These are phyloP conservation scores for Raffaelea ambrosiae DNA, from an alignment of 2,329 filamentous ascomycete genomes.

Conservation along the genomic window DNA sequence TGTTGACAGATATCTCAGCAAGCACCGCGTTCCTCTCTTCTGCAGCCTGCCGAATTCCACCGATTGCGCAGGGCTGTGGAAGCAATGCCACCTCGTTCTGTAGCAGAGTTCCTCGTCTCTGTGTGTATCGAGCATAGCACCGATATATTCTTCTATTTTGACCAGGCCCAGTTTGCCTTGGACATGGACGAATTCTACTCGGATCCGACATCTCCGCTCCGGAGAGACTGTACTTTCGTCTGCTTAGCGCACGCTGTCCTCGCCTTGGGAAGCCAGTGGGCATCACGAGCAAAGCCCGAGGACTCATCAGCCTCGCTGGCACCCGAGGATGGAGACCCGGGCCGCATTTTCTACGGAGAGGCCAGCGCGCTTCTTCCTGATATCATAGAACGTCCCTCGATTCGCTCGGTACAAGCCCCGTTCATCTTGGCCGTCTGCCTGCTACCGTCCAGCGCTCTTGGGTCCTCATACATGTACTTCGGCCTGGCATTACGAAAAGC, in stretches of 20 bases:
- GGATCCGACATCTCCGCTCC: not conserved
- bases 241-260: not conserved
- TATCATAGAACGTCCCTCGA: not conserved
- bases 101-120: not conserved
- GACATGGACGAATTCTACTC: not conserved
- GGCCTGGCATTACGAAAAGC: not conserved
- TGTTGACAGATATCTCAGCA: too few relatives aligned
- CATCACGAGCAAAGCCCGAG: not conserved
- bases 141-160: conserved; percentile 1
- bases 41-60: not conserved
- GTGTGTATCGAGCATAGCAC: not conserved
- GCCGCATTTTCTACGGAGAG: not conserved
- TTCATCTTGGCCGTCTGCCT: conserved; percentile 1
- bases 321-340: not conserved
- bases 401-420: not conserved
- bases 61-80: not conserved
- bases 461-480: not conserved
- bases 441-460: not conserved
- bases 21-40: too few relatives aligned
- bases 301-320: not conserved
- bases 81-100: not conserved
- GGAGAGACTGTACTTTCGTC: not conserved
- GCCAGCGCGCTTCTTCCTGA: not conserved
- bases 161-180: not conserved
- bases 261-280: conserved; percentile 1